These are phyloP conservation scores for Eucalyptus curtisii DNA, from an alignment of 345 rosid genomes.

Conservation along the genomic window DNA sequence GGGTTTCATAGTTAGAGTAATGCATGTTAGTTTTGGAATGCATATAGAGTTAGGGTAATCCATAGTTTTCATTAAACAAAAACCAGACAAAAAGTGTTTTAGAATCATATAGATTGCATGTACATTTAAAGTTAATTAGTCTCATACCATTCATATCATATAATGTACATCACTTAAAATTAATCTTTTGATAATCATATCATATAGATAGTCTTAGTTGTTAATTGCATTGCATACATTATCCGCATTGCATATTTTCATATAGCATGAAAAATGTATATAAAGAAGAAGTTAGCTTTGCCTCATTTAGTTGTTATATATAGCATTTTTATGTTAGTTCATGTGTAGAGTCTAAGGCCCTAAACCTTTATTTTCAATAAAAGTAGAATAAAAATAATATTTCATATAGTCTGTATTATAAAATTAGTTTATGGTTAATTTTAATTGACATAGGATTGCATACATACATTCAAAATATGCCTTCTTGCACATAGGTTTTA, in stretches of 20 bases:
- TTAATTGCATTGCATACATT: not conserved
- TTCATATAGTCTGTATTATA: not conserved
- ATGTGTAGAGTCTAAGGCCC: not conserved
- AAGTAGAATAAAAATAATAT: not conserved
- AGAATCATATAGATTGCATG: not conserved
- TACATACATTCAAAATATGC: not conserved
- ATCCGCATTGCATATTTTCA: not conserved
- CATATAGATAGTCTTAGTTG: not conserved
- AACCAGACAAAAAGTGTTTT: not conserved
- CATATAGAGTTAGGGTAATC: not conserved
- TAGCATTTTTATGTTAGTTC: not conserved
- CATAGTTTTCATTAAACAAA: not conserved
- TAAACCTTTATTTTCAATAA: no score
- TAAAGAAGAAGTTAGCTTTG: not conserved
- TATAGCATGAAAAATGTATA: not conserved
- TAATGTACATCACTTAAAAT: not conserved
- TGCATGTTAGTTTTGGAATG: not conserved
- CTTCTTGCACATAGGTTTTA: not conserved
- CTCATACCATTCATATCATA: not conserved
- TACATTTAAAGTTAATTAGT: not conserved
- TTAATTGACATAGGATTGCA: not conserved
- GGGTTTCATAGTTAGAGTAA: not conserved
- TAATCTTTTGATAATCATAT: not conserved
- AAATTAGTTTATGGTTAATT: not conserved
- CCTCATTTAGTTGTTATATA: not conserved